Evolutionary conservation across 495 filamentous ascomycete genomes (phyloP).

Genomic region (Hyaloscypha variabilis): DNA sequence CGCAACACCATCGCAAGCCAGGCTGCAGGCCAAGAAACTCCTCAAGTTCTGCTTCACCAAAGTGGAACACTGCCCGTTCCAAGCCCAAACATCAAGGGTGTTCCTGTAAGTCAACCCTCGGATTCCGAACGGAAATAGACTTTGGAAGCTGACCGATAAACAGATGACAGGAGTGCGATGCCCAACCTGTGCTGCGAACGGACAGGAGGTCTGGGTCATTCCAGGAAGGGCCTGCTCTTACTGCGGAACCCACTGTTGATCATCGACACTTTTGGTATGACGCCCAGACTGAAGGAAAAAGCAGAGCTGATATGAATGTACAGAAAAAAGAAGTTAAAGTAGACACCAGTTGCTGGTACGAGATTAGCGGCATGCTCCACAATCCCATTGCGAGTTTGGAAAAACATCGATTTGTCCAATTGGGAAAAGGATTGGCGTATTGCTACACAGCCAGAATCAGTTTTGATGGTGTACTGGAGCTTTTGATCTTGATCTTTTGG

Average conservation of each 20-base stretch:
- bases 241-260: conserved; percentile 41
- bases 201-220: conserved; percentile 53
- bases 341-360: background rate
- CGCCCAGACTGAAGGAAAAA: background rate
- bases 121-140: background rate
- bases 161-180: conserved; percentile 36
- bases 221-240: conserved; percentile 47
- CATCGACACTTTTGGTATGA: background rate
- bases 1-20: background rate
- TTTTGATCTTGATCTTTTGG: background rate
- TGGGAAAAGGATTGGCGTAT: background rate
- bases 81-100: conserved; percentile 18
- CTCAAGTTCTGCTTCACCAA: background rate
- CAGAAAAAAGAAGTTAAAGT: background rate
- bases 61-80: background rate
- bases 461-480: background rate
- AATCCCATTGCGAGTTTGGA: background rate
- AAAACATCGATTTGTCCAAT: background rate
- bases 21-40: background rate
- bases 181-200: conserved; percentile 42
- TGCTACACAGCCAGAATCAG: background rate
- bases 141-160: conserved; percentile 14
- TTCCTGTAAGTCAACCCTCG: conserved; percentile 12
- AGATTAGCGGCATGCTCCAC: background rate
- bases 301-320: background rate